Percentiles rank a stretch among this genome's conserved stretches.
Conservation (phyloP, 257 asterid species). For the Echium plantagineum region DNA sequence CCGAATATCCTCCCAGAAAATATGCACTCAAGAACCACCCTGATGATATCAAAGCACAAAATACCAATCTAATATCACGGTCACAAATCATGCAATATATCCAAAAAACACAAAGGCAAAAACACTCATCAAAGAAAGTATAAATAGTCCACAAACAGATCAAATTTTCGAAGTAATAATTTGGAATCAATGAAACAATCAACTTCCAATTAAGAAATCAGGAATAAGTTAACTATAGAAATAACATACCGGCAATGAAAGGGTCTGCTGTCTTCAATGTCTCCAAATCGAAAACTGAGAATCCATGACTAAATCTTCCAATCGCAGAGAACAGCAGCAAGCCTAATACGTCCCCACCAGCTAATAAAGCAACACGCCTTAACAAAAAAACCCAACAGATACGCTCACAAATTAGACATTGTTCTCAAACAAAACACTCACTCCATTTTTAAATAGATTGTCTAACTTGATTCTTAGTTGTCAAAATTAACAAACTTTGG, state of each 20-base stretch:
- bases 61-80: not conserved
- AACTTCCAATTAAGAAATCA: not conserved
- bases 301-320: slow-evolving; percentile 82
- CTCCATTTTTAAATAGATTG: no score
- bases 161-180: not conserved
- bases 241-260: slow-evolving; percentile 60
- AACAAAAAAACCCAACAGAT: slow-evolving; percentile 6
- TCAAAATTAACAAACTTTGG: no score
- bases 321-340: slow-evolving; percentile 70
- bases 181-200: not conserved
- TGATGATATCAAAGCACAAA: slow-evolving; percentile 13
- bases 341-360: slow-evolving; percentile 82
- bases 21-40: slow-evolving; percentile 97
- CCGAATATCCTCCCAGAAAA: slow-evolving; percentile 81
- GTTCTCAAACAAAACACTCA: not conserved
- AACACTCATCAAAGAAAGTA: not conserved
- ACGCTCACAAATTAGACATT: not conserved
- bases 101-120: not conserved
- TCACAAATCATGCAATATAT: not conserved
- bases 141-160: not conserved
- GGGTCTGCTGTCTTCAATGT: slow-evolving; percentile 81
- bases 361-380: slow-evolving; percentile 65
- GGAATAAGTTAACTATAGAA: no score
- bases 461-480: no score
- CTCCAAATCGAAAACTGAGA: slow-evolving; percentile 57